Evolutionary conservation across 2,329 filamentous ascomycete species (phyloP).

Genomic region (Chaetoscypha palmicola): DNA sequence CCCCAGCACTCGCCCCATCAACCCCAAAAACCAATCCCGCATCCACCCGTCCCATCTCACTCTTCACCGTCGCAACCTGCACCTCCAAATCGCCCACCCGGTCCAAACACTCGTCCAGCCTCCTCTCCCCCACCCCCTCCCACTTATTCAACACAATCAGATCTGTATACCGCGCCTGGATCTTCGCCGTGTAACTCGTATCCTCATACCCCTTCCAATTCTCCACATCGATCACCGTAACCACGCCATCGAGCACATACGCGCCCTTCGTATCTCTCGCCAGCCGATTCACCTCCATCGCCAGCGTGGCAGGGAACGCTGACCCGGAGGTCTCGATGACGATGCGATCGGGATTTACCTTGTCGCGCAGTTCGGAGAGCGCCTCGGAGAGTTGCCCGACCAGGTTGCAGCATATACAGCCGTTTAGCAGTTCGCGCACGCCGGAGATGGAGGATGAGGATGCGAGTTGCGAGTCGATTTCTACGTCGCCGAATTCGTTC

Average conservation of each 20-base stretch:
- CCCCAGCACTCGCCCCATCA: slow-evolving; percentile 68
- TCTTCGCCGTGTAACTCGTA: slow-evolving; percentile 62
- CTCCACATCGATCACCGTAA: slow-evolving; percentile 67
- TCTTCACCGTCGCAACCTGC: slow-evolving; percentile 71
- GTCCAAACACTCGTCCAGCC: neutral
- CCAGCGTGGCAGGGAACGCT: slow-evolving; percentile 56
- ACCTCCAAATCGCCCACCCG: slow-evolving; percentile 49
- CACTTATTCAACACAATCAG: slow-evolving; percentile 69
- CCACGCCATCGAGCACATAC: slow-evolving; percentile 62
- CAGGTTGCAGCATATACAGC: slow-evolving; percentile 98
- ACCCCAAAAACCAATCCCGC: slow-evolving; percentile 79
- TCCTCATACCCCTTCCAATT: slow-evolving; percentile 71
- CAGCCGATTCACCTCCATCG: slow-evolving; percentile 64
- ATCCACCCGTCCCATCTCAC: slow-evolving; percentile 69
- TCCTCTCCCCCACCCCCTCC: slow-evolving; percentile 42
- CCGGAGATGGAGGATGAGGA: slow-evolving; percentile 75
- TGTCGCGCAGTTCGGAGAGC: slow-evolving; percentile 61
- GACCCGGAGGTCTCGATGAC: slow-evolving; percentile 83
- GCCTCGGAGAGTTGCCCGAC: slow-evolving; percentile 84
- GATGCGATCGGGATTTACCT: slow-evolving; percentile 66
- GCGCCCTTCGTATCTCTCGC: slow-evolving; percentile 44
- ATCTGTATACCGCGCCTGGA: slow-evolving; percentile 67
- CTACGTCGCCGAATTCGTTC: slow-evolving; percentile 95
- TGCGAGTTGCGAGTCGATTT: slow-evolving; percentile 87
- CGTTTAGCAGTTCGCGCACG: slow-evolving; percentile 88